phyloP scores from a whole-genome alignment of 371 early-diverging fungal genomes.

The Phascolomyces articulosus region DNA sequence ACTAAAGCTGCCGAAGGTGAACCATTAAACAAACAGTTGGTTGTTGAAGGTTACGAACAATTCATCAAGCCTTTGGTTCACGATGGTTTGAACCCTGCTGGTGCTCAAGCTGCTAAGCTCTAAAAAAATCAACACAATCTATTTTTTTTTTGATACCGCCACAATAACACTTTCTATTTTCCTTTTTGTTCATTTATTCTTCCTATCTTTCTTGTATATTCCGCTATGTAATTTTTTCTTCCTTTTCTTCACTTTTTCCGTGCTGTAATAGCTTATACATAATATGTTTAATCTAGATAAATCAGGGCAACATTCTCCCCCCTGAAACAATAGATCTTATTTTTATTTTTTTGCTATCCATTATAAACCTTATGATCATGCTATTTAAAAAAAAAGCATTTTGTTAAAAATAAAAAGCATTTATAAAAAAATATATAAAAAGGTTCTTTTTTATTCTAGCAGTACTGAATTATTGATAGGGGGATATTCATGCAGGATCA shows the following conservation, averaged over 20 bases:
- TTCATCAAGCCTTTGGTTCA: slow-evolving; percentile 55
- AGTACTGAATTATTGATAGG: too few relatives aligned
- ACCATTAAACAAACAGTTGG: slow-evolving; percentile 63
- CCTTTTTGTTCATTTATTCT: not conserved
- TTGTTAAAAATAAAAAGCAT: too few relatives aligned
- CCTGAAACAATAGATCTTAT: too few relatives aligned
- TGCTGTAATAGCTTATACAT: not conserved
- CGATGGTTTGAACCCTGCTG: slow-evolving; percentile 14
- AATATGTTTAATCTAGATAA: slow-evolving; percentile 2
- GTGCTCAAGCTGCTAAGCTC: not conserved
- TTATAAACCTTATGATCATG: too few relatives aligned
- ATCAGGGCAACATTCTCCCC: not conserved
- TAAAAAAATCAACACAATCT: not conserved
- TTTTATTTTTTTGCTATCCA: too few relatives aligned
- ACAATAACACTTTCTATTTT: not conserved
- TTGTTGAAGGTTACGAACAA: slow-evolving; percentile 58
- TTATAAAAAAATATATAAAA: too few relatives aligned
- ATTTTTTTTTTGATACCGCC: slow-evolving; percentile 3
- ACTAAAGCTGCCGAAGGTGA: slow-evolving; percentile 69
- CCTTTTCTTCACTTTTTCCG: not conserved
- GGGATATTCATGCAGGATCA: too few relatives aligned
- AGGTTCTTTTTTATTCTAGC: too few relatives aligned
- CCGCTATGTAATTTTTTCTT: not conserved
- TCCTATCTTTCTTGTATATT: not conserved
- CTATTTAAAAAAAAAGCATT: too few relatives aligned